Conservation (phyloP, 257 asterid genomes). For the Solanum commersonii region DNA sequence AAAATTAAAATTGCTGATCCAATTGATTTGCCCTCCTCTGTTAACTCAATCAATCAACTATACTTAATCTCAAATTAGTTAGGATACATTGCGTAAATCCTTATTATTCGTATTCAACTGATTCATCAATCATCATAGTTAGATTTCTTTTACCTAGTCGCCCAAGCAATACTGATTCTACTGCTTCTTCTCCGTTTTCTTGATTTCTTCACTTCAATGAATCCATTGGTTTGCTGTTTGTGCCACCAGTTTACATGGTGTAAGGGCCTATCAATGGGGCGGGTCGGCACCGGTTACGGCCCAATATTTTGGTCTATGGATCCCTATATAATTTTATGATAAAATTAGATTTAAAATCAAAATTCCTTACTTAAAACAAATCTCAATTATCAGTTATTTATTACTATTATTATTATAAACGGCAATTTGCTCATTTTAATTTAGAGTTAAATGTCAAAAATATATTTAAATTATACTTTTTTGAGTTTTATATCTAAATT, state of each 20-base stretch:
- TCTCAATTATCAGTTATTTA: not conserved
- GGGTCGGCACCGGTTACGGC: not conserved
- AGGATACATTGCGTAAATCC: not conserved
- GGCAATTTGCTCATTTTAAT: not conserved
- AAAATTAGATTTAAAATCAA: no score
- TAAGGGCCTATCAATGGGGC: not conserved
- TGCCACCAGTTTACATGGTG: not conserved
- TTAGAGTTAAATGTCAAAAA: not conserved
- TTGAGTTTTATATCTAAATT: no score
- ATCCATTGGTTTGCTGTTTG: not conserved
- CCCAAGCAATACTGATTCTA: not conserved
- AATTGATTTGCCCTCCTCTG: not conserved
- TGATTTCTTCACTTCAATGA: not conserved
- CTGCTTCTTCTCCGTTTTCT: not conserved
- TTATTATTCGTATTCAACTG: not conserved
- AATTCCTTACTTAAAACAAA: no score
- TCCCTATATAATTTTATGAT: not conserved
- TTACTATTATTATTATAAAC: no score
- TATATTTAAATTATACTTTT: no score
- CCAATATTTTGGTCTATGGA: not conserved
- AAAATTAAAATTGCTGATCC: not conserved
- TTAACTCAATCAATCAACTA: not conserved
- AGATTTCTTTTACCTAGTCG: not conserved
- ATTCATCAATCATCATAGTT: not conserved
- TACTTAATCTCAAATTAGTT: not conserved